Evolutionary conservation across 2,329 filamentous ascomycete species (phyloP), one percentile per base, ranked within the genome.

Genomic region (Phoma sp.): DNA sequence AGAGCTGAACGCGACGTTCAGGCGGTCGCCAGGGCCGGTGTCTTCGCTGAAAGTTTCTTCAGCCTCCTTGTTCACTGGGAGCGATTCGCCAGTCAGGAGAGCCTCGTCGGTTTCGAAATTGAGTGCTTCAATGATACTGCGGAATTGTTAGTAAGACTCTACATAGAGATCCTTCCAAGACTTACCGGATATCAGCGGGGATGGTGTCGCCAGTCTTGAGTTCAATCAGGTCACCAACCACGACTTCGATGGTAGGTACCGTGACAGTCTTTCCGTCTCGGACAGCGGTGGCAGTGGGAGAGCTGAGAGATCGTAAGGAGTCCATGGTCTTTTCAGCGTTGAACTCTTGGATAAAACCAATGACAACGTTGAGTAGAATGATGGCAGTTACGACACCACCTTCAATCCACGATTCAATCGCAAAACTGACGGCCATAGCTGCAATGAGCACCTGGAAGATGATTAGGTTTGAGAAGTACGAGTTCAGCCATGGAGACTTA

Each of bases 51-150:
- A 87, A 25, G 77, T 75, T 51, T 74, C 78, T 15, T 86, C 81
- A 12, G 84, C 81, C 56, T 84, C 80, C 71, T 91, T 91, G 73
- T 44, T 82, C 53, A 88, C 86, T 40, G 88, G 84, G 25, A 88
- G 75, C 19, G 88, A 89, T 75, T 91, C 88, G 62, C 88, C 88
- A 4, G 88, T 91, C 37, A 90, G 79, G 39, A 89, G 78, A 15
- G 88, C 86, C 70, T 90, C 87, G 57, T 94, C 90, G 57, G 87
- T 88, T 48, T 89, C 89, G 57, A 92, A 78, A 72, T 94, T 94
- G 73, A 92, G 85, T 51, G 83, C 83, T 58, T 87, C 82, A 55
- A 87, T 71, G 4, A 84, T 68, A 35, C 74, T 72, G 35, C 6
- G n/a, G 3, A 37, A 24, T 2, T 43, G 52, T 55, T 55, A 58